Percentiles rank a stretch among this genome's conserved stretches.
Evolutionary conservation across 73 alveolate genomes (phyloP).

Genomic region (Loxodes magnus): DNA sequence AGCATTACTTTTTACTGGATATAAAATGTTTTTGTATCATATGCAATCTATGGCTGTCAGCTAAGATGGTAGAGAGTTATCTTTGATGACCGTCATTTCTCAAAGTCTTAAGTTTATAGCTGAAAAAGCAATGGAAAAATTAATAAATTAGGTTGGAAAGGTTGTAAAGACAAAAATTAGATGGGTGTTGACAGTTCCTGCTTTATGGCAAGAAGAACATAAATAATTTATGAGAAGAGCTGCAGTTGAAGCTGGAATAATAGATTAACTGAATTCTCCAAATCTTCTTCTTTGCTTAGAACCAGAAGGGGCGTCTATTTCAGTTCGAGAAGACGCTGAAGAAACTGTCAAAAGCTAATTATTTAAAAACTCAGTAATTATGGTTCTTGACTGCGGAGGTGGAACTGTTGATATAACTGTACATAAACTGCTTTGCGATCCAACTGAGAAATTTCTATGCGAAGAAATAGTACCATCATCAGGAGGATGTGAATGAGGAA

Average conservation of each 20-base stretch:
- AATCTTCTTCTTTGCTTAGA: conserved; percentile 88
- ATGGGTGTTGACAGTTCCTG: conserved; percentile 98
- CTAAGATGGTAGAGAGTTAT: conserved; percentile 89
- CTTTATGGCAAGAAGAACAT: conserved; percentile 95
- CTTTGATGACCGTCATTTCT: conserved; percentile 81
- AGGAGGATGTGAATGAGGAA: conserved; percentile 99
- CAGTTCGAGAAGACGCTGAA: conserved; percentile 95
- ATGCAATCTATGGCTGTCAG: conserved; percentile 75
- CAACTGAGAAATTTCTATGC: conserved; percentile 86
- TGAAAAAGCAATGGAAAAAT: conserved; percentile 82
- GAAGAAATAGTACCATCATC: conserved; percentile 90
- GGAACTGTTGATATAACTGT: conserved; percentile 96
- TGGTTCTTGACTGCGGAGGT: conserved; percentile 98
- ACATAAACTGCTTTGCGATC: conserved; percentile 86
- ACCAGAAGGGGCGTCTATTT: conserved; percentile 97
- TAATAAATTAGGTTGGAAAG: conserved; percentile 89
- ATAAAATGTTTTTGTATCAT: conserved; percentile 91
- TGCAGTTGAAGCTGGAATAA: conserved; percentile 92
- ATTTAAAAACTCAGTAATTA: conserved; percentile 72
- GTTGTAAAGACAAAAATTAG: conserved; percentile 85
- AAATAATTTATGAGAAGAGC: conserved; percentile 94
- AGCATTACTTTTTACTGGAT: conserved; percentile 86
- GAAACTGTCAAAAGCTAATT: conserved; percentile 63
- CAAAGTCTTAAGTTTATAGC: conserved; percentile 84
- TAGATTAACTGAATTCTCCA: conserved; percentile 68